These are phyloP conservation scores for Boehmeria nivea DNA, from an alignment of 306 rosid genomes.

Conservation along the genomic window DNA sequence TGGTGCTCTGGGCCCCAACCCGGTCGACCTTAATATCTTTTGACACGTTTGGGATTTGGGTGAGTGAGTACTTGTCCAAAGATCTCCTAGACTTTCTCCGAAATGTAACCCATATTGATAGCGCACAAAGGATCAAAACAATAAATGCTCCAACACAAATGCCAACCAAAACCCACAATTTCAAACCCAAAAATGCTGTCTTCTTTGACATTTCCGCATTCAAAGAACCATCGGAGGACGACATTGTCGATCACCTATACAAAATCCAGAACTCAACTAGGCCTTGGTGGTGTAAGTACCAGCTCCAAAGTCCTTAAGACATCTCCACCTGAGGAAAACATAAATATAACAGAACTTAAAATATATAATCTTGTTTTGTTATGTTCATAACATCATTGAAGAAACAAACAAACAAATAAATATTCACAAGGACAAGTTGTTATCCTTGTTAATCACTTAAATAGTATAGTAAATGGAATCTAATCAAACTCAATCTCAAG, in stretches of 20 bases:
- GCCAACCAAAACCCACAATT: constrained; percentile 76
- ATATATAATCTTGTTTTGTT: constrained; percentile 1
- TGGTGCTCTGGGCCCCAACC: constrained; percentile 56
- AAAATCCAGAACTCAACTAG: constrained; percentile 25
- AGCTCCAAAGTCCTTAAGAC: constrained; percentile 28
- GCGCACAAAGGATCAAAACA: constrained; percentile 59
- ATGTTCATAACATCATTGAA: background rate
- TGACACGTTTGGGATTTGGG: constrained; percentile 76
- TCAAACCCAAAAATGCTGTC: constrained; percentile 63
- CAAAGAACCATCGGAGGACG: constrained; percentile 54
- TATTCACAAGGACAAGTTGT: too few relatives aligned
- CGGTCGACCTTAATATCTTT: constrained; percentile 83
- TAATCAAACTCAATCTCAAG: too few relatives aligned
- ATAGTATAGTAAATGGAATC: too few relatives aligned
- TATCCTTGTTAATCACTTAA: too few relatives aligned
- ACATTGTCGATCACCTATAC: constrained; percentile 38
- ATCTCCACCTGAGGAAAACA: constrained; percentile 34
- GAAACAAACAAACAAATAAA: background rate
- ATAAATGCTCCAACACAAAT: constrained; percentile 82
- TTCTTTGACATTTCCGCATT: constrained; percentile 65
- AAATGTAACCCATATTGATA: constrained; percentile 75
- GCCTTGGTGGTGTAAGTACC: constrained; percentile 27
- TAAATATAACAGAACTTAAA: constrained; percentile 20
- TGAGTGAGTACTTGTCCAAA: constrained; percentile 41
- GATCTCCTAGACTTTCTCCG: constrained; percentile 76